A percentile compares a stretch with the other conserved stretches of the same genome.
Conservation (phyloP, 2,329 filamentous ascomycete genomes). For the Alternaria sp. region DNA sequence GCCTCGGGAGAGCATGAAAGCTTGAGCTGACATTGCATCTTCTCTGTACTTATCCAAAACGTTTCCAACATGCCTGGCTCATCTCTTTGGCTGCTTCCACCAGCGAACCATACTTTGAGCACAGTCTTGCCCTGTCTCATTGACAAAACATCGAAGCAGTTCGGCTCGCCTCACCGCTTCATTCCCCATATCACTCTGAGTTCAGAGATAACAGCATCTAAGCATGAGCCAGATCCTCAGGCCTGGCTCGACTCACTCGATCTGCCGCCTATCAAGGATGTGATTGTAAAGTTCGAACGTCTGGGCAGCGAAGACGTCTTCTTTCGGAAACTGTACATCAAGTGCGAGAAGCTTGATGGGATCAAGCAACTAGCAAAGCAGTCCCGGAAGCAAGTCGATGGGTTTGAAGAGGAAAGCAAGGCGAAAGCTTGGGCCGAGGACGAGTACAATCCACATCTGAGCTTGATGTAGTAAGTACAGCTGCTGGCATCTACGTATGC, state of each 20-base stretch:
- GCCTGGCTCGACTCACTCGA: constrained; percentile 46
- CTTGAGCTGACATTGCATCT: neutral
- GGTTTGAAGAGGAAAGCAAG: constrained; percentile 27
- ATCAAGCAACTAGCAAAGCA: constrained; percentile 36
- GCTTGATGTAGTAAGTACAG: constrained; percentile 51
- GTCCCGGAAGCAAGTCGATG: constrained; percentile 37
- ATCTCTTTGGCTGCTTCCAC: constrained; percentile 54
- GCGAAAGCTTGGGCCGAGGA: constrained; percentile 41
- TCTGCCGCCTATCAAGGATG: constrained; percentile 22
- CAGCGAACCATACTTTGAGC: constrained; percentile 40
- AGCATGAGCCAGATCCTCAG: constrained; percentile 42
- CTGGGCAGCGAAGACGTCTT: constrained; percentile 47
- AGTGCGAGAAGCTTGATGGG: constrained; percentile 38
- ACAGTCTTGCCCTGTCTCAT: constrained; percentile 44
- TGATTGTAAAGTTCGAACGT: constrained; percentile 37
- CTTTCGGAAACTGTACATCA: constrained; percentile 49
- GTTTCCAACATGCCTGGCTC: constrained; percentile 47
- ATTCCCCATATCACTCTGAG: constrained; percentile 53
- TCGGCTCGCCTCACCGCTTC: constrained; percentile 48
- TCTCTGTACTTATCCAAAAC: neutral
- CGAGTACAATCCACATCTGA: constrained; percentile 49
- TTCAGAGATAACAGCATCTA: constrained; percentile 38
- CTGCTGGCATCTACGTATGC: constrained; percentile 16
- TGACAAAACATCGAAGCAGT: constrained; percentile 39
- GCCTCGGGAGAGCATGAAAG: neutral